Base-by-base conservation (phyloP, 495 filamentous ascomycete species). In the Trypethelium eluteriae region DNA sequence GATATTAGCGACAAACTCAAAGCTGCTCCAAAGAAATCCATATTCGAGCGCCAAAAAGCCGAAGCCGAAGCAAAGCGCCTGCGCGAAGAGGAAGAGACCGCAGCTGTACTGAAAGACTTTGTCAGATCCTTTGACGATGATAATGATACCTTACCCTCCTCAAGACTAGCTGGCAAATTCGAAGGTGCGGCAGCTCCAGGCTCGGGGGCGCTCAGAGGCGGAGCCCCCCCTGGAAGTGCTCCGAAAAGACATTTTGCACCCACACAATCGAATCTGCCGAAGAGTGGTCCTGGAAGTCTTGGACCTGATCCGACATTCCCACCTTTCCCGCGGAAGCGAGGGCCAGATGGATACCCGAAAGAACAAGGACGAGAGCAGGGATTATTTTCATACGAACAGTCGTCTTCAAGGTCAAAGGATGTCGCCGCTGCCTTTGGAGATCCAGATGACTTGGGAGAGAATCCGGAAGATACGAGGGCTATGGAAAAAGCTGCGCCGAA, bases 21-120 rank as follows among this genome's bases (percentile, higher is more conserved):
- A 35, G 89, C 91, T 11, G 88, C 92, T 0, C 83, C 82, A 47
- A 95, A 93, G 77, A 92, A 96, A 74, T 95, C 92, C 12, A 84
- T 91, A 39, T 98, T 96, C 78, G 93, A 98, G 77, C 88, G 88
- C 65, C 90, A 94, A 70, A 94, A 93, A 79, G 90, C 90, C 47
- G 93, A 96, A 74, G 92, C 90, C 39, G 91, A 96, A 80, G 93
- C 91, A 16, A 98, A 97, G 62, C 88, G 90, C 41, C 83, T 85
- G 70, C 84, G 91, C 66, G 93, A 96, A 76, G 88, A 88, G 74
- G 90, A 88, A 67, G 93, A 96, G 76, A 96, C 90, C 25, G 91
- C 89, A 41, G 93, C 93, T 9, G 93, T 91, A 14, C 90, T 91
- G 74, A 86, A 95, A 67, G 90, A 93, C 69, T 96, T 96, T 74